phyloP scores from a whole-genome alignment of 306 rosid species.

The Senna siamea region DNA sequence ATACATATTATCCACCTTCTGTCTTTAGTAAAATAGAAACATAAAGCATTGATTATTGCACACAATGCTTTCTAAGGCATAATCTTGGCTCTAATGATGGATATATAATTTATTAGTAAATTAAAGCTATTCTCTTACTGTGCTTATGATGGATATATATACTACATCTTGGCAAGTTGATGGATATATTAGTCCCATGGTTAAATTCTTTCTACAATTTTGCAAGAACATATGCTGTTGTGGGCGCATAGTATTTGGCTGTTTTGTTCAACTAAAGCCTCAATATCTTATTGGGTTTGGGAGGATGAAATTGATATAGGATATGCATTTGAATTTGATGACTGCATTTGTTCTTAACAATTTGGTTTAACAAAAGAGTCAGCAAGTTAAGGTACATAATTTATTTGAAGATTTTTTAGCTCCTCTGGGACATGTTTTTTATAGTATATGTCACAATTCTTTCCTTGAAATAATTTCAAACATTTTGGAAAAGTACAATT shows the following conservation, averaged over 20 bases:
- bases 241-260: conserved; percentile 25
- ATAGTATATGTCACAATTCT: not conserved
- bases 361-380: conserved; percentile 35
- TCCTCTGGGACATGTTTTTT: conserved; percentile 23
- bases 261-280: conserved; percentile 12
- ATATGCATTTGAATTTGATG: conserved; percentile 30
- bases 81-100: not conserved
- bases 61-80: not conserved
- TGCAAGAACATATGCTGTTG: conserved; percentile 7
- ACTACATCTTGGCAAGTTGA: too few species aligned
- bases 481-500: conserved; percentile 5
- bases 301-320: conserved; percentile 20
- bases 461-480: conserved; percentile 30
- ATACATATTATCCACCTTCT: not conserved
- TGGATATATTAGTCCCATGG: too few species aligned
- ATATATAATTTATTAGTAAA: not conserved
- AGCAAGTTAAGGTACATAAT: conserved; percentile 8
- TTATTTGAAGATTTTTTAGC: conserved; percentile 23
- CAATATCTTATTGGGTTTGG: not conserved
- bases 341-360: conserved; percentile 13
- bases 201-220: conserved; percentile 23
- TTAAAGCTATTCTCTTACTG: conserved; percentile 26
- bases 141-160: too few species aligned
- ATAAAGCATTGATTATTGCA: not conserved
- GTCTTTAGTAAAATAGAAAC: not conserved